Conservation (phyloP, 176 grass and related monocot genomes). For the Oryza australiensis region DNA sequence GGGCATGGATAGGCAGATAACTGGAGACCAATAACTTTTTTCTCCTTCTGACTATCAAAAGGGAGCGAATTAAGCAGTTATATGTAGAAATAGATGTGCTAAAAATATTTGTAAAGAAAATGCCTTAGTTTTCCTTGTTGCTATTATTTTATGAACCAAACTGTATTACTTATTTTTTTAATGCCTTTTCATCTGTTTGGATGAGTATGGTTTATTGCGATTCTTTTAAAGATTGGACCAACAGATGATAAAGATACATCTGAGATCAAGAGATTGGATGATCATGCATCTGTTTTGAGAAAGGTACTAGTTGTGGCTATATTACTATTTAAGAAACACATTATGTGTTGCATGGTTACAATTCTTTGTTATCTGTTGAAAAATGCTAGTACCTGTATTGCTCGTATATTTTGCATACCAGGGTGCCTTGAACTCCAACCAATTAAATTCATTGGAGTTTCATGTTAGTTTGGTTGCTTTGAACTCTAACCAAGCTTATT, state of each 20-base stretch:
- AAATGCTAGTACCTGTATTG: background rate
- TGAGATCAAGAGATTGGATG: constrained; percentile 71
- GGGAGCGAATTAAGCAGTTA: background rate
- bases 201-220: background rate
- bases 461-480: background rate
- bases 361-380: background rate
- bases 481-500: background rate
- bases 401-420: background rate
- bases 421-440: background rate
- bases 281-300: constrained; percentile 56
- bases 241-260: constrained; percentile 42
- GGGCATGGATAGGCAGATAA: background rate
- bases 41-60: background rate
- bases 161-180: background rate
- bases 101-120: background rate
- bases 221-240: constrained; percentile 45
- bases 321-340: background rate
- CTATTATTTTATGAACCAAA: background rate
- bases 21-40: background rate
- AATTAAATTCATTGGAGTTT: background rate
- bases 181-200: background rate
- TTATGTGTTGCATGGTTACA: background rate
- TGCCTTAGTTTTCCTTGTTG: background rate
- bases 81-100: background rate
- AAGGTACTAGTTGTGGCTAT: constrained; percentile 46